Conservation (phyloP, 768 basidiomycete genomes). For the Austroboletus eburneus region DNA sequence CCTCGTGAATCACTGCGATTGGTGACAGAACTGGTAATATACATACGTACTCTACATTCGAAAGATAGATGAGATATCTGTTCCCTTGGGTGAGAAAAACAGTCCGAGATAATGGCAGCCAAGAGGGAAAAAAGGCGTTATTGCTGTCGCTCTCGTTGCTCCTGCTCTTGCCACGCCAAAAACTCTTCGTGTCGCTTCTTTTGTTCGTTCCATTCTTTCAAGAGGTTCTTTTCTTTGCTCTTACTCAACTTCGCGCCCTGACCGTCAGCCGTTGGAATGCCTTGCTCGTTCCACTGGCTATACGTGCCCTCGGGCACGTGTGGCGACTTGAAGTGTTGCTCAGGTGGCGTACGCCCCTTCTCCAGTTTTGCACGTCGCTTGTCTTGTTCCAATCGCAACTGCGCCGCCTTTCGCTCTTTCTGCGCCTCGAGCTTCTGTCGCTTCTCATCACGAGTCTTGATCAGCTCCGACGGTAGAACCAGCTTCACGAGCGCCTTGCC, state of each 20-base stretch:
- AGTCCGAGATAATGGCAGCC: neutral
- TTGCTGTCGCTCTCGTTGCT: constrained; percentile 11
- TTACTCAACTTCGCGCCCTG: constrained; percentile 86
- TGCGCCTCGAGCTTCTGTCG: constrained; percentile 70
- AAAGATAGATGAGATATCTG: neutral
- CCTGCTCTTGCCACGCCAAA: constrained; percentile 45
- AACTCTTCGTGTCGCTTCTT: constrained; percentile 79
- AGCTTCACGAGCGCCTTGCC: constrained; percentile 95
- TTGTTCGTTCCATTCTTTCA: constrained; percentile 72
- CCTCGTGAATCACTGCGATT: constrained; percentile 60
- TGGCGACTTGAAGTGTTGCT: constrained; percentile 82
- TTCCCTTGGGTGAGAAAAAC: neutral
- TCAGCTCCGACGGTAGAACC: constrained; percentile 74
- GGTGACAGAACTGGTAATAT: constrained; percentile 35
- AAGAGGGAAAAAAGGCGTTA: neutral
- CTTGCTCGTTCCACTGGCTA: constrained; percentile 78
- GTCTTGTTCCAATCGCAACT: constrained; percentile 57
- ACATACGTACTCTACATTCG: neutral
- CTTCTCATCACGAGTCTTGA: constrained; percentile 87
- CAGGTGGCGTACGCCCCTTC: constrained; percentile 71
- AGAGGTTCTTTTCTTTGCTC: constrained; percentile 68
- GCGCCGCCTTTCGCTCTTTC: constrained; percentile 71
- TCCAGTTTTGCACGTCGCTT: constrained; percentile 79
- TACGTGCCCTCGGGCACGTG: constrained; percentile 70
- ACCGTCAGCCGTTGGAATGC: constrained; percentile 80